phyloP scores from a whole-genome alignment of 1,139 yeast genomes.

The Candida tetrigidarum region DNA sequence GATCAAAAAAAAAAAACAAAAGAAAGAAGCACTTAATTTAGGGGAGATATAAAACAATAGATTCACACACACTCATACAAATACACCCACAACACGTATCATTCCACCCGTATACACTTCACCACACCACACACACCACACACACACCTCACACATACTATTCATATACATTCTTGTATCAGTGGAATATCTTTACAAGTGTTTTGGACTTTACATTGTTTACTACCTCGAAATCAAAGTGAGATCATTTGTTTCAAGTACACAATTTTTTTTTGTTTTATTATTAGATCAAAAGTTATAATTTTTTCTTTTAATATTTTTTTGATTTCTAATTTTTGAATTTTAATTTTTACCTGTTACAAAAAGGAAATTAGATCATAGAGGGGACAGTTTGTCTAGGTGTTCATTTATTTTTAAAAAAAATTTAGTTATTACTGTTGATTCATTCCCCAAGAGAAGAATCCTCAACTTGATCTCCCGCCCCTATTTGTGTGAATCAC shows the following conservation, averaged over 20 bases:
- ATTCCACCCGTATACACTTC: no score
- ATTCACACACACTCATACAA: background rate
- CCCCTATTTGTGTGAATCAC: no score
- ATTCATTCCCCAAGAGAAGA: background rate
- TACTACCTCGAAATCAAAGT: background rate
- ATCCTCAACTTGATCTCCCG: background rate
- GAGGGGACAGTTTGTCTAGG: no score
- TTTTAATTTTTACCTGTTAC: background rate
- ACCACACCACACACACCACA: no score
- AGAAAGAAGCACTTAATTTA: background rate
- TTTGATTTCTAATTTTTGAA: no score
- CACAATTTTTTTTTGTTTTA: background rate
- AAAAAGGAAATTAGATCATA: background rate
- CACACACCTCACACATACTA: no score
- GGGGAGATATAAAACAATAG: background rate
- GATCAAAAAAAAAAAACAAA: background rate
- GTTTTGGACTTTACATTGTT: no score
- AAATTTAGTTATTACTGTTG: background rate
- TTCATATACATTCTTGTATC: no score
- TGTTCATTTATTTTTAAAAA: no score
- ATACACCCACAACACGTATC: no score
- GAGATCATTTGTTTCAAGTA: slow-evolving; percentile 2
- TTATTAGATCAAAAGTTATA: slow-evolving; percentile 1
- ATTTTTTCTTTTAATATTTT: slow-evolving; percentile 3
- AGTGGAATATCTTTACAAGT: no score